phyloP scores from a whole-genome alignment of 306 rosid genomes.

The Lupinus albus region DNA sequence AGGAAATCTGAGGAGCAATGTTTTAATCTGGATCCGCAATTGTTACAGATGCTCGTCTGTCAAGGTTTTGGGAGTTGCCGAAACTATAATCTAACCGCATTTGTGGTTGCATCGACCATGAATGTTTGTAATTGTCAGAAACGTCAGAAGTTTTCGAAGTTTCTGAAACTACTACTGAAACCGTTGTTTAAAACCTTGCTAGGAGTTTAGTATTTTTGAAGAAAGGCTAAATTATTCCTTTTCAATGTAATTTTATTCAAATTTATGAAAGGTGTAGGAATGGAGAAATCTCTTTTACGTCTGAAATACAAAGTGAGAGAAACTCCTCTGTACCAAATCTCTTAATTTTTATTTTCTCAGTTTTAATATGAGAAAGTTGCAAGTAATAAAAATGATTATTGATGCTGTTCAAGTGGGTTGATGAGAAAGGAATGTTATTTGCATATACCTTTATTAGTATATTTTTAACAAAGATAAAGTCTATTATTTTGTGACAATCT shows the following conservation, averaged over 20 bases:
- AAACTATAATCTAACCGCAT: too few relatives aligned
- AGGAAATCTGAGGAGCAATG: slow-evolving; percentile 27
- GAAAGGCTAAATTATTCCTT: slow-evolving; percentile 35
- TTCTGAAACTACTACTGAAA: too few relatives aligned
- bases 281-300: slow-evolving; percentile 6
- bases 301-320: slow-evolving; percentile 26
- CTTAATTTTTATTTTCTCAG: slow-evolving; percentile 35
- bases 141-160: too few relatives aligned
- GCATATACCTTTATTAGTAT: too few relatives aligned
- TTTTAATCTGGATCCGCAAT: too few relatives aligned
- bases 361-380: slow-evolving; percentile 40
- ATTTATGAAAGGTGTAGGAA: slow-evolving; percentile 45
- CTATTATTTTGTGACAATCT: too few relatives aligned
- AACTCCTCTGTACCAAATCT: slow-evolving; percentile 43
- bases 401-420: slow-evolving; percentile 31
- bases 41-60: too few relatives aligned
- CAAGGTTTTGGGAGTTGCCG: too few relatives aligned
- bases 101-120: too few relatives aligned
- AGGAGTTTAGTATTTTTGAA: slow-evolving; percentile 28
- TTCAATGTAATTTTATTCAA: slow-evolving; percentile 58
- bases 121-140: too few relatives aligned
- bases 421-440: neutral
- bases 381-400: slow-evolving; percentile 30
- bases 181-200: too few relatives aligned
- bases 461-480: too few relatives aligned